Evolutionary conservation across 2,329 filamentous ascomycete genomes (phyloP).

Genomic region (Thielaviopsis euricoi): DNA sequence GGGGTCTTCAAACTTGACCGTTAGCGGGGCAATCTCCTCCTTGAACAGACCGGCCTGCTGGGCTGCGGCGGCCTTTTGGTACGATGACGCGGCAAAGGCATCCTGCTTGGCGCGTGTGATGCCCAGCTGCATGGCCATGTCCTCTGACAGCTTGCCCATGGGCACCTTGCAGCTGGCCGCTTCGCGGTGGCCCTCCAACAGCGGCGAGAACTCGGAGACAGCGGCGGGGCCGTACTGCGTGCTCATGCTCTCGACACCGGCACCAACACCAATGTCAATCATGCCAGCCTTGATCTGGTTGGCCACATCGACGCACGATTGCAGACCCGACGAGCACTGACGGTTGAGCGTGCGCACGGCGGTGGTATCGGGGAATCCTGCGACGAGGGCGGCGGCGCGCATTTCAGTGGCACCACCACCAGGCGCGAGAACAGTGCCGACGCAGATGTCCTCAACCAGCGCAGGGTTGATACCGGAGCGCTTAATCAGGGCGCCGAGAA

Average conservation of each 20-base stretch:
- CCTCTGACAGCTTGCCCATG: slow-evolving; percentile 85
- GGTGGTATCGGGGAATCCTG: slow-evolving; percentile 72
- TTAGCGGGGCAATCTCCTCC: slow-evolving; percentile 77
- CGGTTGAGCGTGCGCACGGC: slow-evolving; percentile 83
- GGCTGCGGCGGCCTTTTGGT: slow-evolving; percentile 75
- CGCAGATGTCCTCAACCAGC: slow-evolving; percentile 81
- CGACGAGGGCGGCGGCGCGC: slow-evolving; percentile 76
- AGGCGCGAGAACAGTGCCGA: slow-evolving; percentile 79
- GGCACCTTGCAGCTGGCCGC: slow-evolving; percentile 93
- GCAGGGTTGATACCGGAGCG: slow-evolving; percentile 78
- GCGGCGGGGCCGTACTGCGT: slow-evolving; percentile 77
- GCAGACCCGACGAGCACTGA: slow-evolving; percentile 85
- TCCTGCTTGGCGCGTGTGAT: slow-evolving; percentile 64
- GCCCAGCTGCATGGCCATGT: slow-evolving; percentile 78
- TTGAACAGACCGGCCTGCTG: slow-evolving; percentile 83
- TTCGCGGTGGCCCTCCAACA: slow-evolving; percentile 65
- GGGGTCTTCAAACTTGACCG: slow-evolving; percentile 74
- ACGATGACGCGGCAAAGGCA: slow-evolving; percentile 82
- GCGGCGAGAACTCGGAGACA: slow-evolving; percentile 82
- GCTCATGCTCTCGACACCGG: slow-evolving; percentile 94
- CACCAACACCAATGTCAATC: slow-evolving; percentile 89
- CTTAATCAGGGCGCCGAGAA: slow-evolving; percentile 64
- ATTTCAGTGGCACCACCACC: slow-evolving; percentile 95
- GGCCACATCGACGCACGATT: slow-evolving; percentile 85
- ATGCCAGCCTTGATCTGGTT: slow-evolving; percentile 83